Evolutionary conservation across 2,329 filamentous ascomycete genomes (phyloP).

Genomic region (Pseudogymnoascus sp.): DNA sequence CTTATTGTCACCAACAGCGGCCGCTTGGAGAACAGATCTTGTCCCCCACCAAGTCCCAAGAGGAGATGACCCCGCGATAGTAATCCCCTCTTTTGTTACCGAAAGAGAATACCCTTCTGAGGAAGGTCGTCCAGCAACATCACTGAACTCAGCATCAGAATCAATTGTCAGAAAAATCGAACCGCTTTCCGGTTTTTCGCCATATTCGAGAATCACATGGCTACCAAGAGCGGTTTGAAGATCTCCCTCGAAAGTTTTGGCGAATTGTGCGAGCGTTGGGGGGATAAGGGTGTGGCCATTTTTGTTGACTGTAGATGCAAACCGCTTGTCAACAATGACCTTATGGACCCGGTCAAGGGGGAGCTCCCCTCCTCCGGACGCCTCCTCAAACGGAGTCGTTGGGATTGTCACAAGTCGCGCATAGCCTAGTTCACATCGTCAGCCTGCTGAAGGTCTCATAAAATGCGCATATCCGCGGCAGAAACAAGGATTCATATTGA

Average conservation of each 20-base stretch:
- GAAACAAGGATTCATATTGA: not conserved
- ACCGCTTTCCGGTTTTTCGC: constrained; percentile 14
- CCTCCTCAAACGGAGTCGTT: not conserved
- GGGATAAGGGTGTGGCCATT: constrained; percentile 43
- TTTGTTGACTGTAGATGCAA: constrained; percentile 34
- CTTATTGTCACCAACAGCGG: constrained; percentile 31
- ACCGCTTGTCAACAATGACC: constrained; percentile 37
- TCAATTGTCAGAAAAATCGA: constrained; percentile 41
- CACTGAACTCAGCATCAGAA: constrained; percentile 32
- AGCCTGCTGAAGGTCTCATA: not conserved
- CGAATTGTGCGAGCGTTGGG: constrained; percentile 40
- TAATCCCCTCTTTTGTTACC: constrained; percentile 33
- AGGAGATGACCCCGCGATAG: constrained; percentile 43
- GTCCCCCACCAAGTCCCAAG: constrained; percentile 52
- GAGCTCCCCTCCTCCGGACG: not conserved
- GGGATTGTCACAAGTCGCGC: not conserved
- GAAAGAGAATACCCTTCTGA: constrained; percentile 42
- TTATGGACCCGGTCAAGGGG: not conserved
- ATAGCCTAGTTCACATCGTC: not conserved
- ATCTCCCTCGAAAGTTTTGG: constrained; percentile 36
- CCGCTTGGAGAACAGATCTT: constrained; percentile 44
- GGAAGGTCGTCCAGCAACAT: constrained; percentile 38
- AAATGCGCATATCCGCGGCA: not conserved
- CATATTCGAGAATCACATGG: constrained; percentile 24
- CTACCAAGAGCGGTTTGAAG: constrained; percentile 25